A percentile compares a stretch with the other conserved stretches of the same genome.
These are phyloP conservation scores for Helianthus tuberosus DNA, from an alignment of 129 eudicot species.

Conservation along the genomic window DNA sequence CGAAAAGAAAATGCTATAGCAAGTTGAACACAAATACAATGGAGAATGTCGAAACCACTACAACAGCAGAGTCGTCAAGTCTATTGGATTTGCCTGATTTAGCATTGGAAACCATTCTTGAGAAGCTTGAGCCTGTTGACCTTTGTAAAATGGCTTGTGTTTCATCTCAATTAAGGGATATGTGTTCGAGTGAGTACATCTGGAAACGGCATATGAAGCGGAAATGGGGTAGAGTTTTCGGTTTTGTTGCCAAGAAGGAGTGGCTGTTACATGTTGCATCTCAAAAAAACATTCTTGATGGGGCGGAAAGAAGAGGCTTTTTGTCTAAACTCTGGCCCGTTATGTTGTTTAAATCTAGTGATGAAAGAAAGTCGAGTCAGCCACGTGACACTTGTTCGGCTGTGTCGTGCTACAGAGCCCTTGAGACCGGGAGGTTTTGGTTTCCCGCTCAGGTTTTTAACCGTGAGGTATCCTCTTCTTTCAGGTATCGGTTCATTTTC, in stretches of 20 bases:
- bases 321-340: constrained; percentile 47
- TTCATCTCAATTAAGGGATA: constrained; percentile 51
- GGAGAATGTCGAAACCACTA: constrained; percentile 17
- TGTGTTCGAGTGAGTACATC: constrained; percentile 52
- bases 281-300: constrained; percentile 31
- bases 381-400: constrained; percentile 32
- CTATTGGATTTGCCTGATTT: constrained; percentile 79
- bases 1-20: constrained; percentile 20
- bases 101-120: constrained; percentile 69
- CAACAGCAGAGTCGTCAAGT: constrained; percentile 15
- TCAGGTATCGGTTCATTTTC: not conserved
- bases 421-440: constrained; percentile 77
- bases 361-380: constrained; percentile 20
- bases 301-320: constrained; percentile 27
- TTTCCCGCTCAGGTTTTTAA: constrained; percentile 90
- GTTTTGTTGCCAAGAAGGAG: constrained; percentile 51
- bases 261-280: constrained; percentile 66
- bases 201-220: constrained; percentile 65
- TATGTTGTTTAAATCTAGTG: constrained; percentile 27
- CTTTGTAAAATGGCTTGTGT: constrained; percentile 67
- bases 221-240: constrained; percentile 67
- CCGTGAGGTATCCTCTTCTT: constrained; percentile 58
- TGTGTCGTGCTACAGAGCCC: constrained; percentile 64
- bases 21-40: constrained; percentile 9
- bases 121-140: constrained; percentile 66